These are phyloP conservation scores for Cinnamomum chago DNA, from an alignment of 164 flowering plant species.

Conservation along the genomic window DNA sequence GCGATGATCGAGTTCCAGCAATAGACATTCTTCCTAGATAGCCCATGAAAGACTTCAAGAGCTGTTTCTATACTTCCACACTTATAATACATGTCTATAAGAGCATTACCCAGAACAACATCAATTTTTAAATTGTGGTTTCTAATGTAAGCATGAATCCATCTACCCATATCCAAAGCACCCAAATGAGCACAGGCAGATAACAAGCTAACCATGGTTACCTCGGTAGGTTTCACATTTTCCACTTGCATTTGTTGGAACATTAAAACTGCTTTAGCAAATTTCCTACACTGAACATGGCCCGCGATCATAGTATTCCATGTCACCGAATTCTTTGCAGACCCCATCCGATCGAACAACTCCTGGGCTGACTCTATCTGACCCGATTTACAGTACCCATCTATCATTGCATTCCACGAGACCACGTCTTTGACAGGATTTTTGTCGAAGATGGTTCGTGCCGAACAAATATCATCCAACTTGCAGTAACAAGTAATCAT, in stretches of 20 bases:
- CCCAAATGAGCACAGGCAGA: conserved; percentile 46
- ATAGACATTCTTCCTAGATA: conserved; percentile 26
- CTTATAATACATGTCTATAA: conserved; percentile 41
- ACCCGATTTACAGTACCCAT: conserved; percentile 32
- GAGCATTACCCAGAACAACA: conserved; percentile 35
- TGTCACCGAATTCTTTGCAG: conserved; percentile 25
- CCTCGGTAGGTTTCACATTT: conserved; percentile 32
- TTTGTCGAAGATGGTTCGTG: conserved; percentile 25
- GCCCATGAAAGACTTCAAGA: conserved; percentile 28
- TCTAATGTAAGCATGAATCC: conserved; percentile 34
- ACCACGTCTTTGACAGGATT: conserved; percentile 36
- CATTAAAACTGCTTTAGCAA: conserved; percentile 19
- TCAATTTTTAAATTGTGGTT: conserved; percentile 24
- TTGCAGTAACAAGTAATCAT: conserved; percentile 37
- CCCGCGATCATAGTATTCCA: conserved; percentile 43
- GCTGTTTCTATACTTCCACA: conserved; percentile 37
- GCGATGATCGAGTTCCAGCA: conserved; percentile 40
- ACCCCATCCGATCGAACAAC: conserved; percentile 31
- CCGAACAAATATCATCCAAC: conserved; percentile 24
- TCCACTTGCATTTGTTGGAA: conserved; percentile 30
- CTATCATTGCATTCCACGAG: conserved; percentile 42
- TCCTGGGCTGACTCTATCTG: conserved; percentile 22
- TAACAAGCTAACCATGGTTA: conserved; percentile 40
- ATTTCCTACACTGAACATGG: conserved; percentile 21
- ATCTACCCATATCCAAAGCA: conserved; percentile 36